Base-by-base conservation (phyloP, 2,329 filamentous ascomycete genomes). In the Fusarium pseudograminearum region DNA sequence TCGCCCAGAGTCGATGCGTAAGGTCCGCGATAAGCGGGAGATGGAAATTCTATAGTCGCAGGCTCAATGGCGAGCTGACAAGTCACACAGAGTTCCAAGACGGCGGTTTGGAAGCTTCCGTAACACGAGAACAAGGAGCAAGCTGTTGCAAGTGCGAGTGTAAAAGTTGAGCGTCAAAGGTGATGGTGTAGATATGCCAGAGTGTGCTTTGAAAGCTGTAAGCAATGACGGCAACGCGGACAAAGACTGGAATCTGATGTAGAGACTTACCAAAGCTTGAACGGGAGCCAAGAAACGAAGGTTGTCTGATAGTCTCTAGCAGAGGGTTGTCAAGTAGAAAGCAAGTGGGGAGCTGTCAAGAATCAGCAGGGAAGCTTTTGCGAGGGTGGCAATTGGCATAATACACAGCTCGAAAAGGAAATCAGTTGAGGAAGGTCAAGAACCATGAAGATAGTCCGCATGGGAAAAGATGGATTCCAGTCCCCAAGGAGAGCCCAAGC, bases 391-490 rank as follows among this genome's bases (percentile, higher is more conserved):
- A 69, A 67, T 56, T 50, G 46, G 45, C 42, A 67, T 40, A 52
- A 52, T 52, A 40, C 48, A 46, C 56, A 71, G 64, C 64, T 69
- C 61, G 50, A 55, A 50, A 54, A 42, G 63, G 62, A 56, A 67
- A 69, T 60, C 41, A 47, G 69, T 67, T 74, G 66, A 66, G 58
- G 56, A 56, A 69, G 68, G 59, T 68, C 56, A 69, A 72, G 70
- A 71, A 70, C 65, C 57, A 61, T 56, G 54, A 62, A 67, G 62
- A 65, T 67, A 63, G 48, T 73, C 70, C 64, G 73, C 68, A 73
- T 72, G 70, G 61, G 67, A 73, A 74, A 75, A 75, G 73, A 63
- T 63, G 60, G 60, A 75, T 75, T 75, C 73, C 73, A 75, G 73
- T 75, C 57, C 64, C 65, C 55, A 60, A 72, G 69, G 53, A 73